Evolutionary conservation across 208 protist genomes (phyloP), one percentile per base, ranked within the genome.

Genomic region (Wallacemonas rigidus): DNA sequence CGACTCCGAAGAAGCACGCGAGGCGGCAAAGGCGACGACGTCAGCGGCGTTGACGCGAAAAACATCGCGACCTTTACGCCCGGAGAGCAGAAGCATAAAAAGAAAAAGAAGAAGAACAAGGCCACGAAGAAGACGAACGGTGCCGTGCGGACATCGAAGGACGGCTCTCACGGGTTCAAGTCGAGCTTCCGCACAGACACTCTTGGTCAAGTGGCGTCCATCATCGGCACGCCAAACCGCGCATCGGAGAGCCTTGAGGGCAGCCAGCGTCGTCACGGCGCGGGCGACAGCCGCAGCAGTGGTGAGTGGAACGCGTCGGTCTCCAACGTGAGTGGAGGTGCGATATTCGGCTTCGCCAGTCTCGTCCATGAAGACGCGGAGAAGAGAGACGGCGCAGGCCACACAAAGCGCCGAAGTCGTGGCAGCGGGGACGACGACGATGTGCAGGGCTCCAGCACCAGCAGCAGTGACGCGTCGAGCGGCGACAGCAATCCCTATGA

Each of bases 251-350:
- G 57, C 57, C 57, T 63, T 7, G 57, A 63, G 57, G 8, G 11
- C 57, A 63, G 57, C 57, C 12, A 8, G 44, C 57, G 55, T 36
- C 55, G 1, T 36, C 55, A 12, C 7, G 17, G 7, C 15, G 1
- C n/a, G 36, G 26, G 35, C 26, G 35, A 6, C 38, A 63, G 26
- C 26, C 57, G 38, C 36, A 63, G 26, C 57, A 63, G 57, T n/a
- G 57, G 57, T 7, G 57, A 63, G 57, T 63, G 57, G 57, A 63
- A 63, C 39, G 57, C 57, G 57, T 17, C 57, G 26, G 57, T 2
- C 9, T 63, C 57, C 4, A 39, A 39, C 55, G 15, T 11, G 14
- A 35, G 17, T 60, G 55, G 55, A 12, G 55, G 55, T 39, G 9
- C 0, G 15, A 17, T 39, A 17, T 63, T 63, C 35, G 57, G 26